Evolutionary conservation across 768 basidiomycete genomes (phyloP), one percentile per base, ranked within the genome.

Genomic region (Amanita brunnescens): DNA sequence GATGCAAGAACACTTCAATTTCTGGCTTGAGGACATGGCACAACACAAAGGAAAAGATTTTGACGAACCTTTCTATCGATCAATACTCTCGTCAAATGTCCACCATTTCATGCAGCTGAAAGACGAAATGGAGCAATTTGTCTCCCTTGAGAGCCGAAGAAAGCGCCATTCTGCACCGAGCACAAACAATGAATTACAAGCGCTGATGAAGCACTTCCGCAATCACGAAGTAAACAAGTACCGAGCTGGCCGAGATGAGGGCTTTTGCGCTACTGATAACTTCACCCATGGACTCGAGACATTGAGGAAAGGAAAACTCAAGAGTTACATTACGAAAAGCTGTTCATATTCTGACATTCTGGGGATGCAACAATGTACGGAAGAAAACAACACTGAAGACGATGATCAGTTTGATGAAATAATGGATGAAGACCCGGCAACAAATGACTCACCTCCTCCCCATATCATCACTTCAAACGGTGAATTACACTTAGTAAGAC

Each of bases 1-100:
- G n/a, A 58, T 65, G 26, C 67, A 70, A 48, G 69, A 70, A 47
- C 61, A 64, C 35, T 59, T 67, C 45, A 67, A 70, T 42, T 55
- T 58, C 7, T 56, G 62, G 16, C 59, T 69, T 13, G 63, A 68
- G 40, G 62, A 59, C 1, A 48, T 61, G 6, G 60, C 65, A 3
- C 52, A 62, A n/a, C 55, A 54, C 3, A 63, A 66, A 35, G 65
- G 63, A 24, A 48, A 57, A 3, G 62, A 64, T 3, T 68, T 63
- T 56, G 67, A 60, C 7, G 54, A 55, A 16, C n/a, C 51, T 5
- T 66, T 63, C 49, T 57, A 68, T 16, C 62, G 66, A 12, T 39
- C 61, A 14, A 49, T 62, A 10, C 53, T 62, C 38, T 62, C 66
- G 8, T 64, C 61, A 0, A 69, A 70, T 44, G 40, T 68, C 4